Conservation (phyloP, 345 rosid species). For the Sisymbrium altissimum region DNA sequence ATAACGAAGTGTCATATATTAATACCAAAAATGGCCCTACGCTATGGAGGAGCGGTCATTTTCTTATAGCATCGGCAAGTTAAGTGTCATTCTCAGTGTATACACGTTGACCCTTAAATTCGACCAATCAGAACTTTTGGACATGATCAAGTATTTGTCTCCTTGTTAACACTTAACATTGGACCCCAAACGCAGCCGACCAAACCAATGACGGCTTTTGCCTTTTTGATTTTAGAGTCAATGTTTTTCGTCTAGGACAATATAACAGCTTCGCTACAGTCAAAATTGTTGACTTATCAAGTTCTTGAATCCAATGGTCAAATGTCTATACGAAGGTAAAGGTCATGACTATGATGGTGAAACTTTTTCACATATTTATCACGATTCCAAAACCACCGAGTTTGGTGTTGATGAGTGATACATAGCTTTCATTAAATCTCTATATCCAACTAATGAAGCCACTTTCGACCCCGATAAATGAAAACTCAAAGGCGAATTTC, state of each 20-base stretch:
- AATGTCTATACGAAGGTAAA: not conserved
- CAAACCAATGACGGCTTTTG: constrained; percentile 14
- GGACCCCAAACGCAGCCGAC: constrained; percentile 35
- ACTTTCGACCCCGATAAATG: not conserved
- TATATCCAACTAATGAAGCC: not conserved
- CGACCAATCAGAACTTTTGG: constrained; percentile 22
- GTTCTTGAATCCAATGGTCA: constrained; percentile 4
- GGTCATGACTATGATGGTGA: not conserved
- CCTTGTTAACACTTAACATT: constrained; percentile 16
- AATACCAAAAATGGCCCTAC: constrained; percentile 20
- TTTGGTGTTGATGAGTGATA: not conserved
- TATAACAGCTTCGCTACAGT: not conserved
- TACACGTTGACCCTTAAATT: constrained; percentile 30
- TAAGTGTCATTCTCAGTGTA: constrained; percentile 29
- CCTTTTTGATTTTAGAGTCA: constrained; percentile 24
- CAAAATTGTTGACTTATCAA: constrained; percentile 16
- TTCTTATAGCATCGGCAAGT: constrained; percentile 17
- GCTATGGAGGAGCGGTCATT: constrained; percentile 27
- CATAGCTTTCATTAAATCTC: not conserved
- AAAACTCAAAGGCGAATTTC: not conserved
- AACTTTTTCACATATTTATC: not conserved
- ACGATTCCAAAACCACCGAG: not conserved
- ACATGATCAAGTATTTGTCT: constrained; percentile 27
- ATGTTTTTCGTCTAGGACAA: constrained; percentile 7
- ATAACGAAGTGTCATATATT: not conserved